A percentile compares a stretch with the other conserved stretches of the same genome.
Evolutionary conservation across 1,284 basidiomycete species (phyloP).

Genomic region (Chalciporus piperatoides): DNA sequence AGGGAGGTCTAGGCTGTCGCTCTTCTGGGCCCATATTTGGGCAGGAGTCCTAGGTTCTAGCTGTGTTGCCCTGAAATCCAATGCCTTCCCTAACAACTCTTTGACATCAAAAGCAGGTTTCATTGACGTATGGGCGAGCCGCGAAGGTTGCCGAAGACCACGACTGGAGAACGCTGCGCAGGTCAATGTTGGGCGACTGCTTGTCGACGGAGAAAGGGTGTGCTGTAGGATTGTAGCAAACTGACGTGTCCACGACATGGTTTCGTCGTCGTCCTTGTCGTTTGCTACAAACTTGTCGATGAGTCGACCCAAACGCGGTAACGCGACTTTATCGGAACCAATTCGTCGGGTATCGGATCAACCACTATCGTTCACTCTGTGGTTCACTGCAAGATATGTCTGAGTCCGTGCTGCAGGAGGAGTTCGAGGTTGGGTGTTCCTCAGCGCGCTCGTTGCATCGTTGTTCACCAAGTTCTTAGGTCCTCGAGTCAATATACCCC

Average conservation of each 20-base stretch:
- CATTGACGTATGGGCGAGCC: conserved; percentile 3
- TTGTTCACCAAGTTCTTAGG: conserved; percentile 45
- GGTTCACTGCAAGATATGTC: conserved; percentile 41
- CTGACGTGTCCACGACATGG: conserved; percentile 26
- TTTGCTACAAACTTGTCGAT: neutral
- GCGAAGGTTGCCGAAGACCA: conserved; percentile 12
- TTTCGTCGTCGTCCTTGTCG: neutral
- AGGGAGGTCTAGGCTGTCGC: conserved; percentile 23
- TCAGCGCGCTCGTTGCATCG: conserved; percentile 2
- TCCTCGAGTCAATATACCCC: conserved; percentile 94
- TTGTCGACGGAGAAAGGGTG: neutral
- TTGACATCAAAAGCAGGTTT: conserved; percentile 11
- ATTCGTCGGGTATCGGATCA: conserved; percentile 28
- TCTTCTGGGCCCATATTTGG: conserved; percentile 38
- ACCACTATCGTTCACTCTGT: neutral
- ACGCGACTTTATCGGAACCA: conserved; percentile 18
- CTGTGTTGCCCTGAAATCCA: conserved; percentile 16
- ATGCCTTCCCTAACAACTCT: conserved; percentile 16
- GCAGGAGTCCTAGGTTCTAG: conserved; percentile 25
- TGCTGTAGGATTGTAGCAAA: conserved; percentile 18
- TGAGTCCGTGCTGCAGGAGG: conserved; percentile 63
- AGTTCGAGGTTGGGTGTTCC: conserved; percentile 71
- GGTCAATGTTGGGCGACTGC: neutral
- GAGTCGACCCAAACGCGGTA: conserved; percentile 20
- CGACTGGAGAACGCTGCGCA: conserved; percentile 1